Percentiles rank a stretch among this genome's conserved stretches.
Evolutionary conservation across 1,284 basidiomycete genomes (phyloP).

Genomic region (Cryptococcus sp.): DNA sequence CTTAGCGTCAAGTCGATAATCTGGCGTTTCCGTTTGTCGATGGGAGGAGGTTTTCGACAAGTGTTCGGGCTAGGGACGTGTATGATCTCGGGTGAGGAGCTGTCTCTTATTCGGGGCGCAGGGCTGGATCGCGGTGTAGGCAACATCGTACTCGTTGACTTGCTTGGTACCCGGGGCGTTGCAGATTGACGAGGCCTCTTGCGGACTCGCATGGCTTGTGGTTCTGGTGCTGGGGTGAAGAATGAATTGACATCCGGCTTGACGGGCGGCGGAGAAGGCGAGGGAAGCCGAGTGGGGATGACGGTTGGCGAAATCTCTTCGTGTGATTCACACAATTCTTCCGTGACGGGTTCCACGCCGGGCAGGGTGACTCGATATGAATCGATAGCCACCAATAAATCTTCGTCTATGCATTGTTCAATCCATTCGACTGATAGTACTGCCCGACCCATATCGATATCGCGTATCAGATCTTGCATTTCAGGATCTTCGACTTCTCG

Average conservation of each 20-base stretch:
- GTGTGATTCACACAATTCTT: neutral
- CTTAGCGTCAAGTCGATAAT: neutral
- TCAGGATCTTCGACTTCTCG: neutral
- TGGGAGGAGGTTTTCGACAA: too few species aligned
- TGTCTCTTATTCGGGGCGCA: neutral
- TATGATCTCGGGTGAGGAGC: neutral
- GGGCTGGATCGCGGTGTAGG: neutral
- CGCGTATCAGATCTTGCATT: neutral
- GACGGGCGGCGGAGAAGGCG: neutral
- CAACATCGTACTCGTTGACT: too few species aligned
- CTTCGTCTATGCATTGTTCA: neutral
- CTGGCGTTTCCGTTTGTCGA: neutral
- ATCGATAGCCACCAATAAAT: neutral
- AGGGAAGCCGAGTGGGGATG: too few species aligned
- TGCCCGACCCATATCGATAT: neutral
- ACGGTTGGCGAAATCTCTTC: too few species aligned
- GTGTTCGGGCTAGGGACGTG: neutral
- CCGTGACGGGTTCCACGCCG: neutral
- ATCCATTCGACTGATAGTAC: neutral
- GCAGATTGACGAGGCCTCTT: neutral
- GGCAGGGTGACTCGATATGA: neutral
- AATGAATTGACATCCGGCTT: neutral
- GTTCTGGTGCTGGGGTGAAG: neutral
- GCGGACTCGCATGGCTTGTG: neutral
- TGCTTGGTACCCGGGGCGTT: neutral